Percentiles rank a stretch among this genome's conserved stretches.
Conservation (phyloP, 495 filamentous ascomycete genomes). For the Penicillium manginii region DNA sequence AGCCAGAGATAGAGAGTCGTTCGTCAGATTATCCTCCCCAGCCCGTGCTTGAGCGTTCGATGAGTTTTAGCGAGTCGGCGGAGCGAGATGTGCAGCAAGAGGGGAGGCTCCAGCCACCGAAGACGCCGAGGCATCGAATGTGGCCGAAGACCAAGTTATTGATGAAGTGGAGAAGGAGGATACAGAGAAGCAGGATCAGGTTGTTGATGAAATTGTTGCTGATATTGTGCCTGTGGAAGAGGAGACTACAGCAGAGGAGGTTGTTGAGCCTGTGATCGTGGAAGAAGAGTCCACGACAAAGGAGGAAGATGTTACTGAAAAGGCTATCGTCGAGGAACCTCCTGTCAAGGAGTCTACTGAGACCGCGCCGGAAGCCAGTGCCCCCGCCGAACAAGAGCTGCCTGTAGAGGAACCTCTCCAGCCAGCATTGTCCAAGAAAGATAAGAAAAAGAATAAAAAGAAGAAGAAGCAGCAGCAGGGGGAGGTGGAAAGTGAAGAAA, state of each 20-base stretch:
- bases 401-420: conserved; percentile 7
- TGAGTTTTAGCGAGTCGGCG: conserved; percentile 27
- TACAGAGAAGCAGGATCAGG: conserved; percentile 7
- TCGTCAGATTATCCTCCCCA: conserved; percentile 43
- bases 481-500: conserved; percentile 8
- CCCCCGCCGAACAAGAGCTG: conserved; percentile 5
- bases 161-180: conserved; percentile 8
- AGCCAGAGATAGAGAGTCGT: conserved; percentile 39
- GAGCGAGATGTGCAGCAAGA: conserved; percentile 19
- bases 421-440: conserved; percentile 19
- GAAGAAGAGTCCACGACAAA: conserved; percentile 1
- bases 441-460: conserved; percentile 31
- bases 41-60: conserved; percentile 36
- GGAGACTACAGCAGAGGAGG: conserved; percentile 2
- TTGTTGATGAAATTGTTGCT: not conserved
- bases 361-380: conserved; percentile 7
- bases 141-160: not conserved
- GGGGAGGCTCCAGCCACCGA: conserved; percentile 7
- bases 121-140: conserved; percentile 3
- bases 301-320: not conserved
- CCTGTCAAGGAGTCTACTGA: conserved; percentile 11
- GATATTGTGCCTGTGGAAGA: not conserved
- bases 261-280: conserved; percentile 1
- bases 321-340: conserved; percentile 16
- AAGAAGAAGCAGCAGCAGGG: conserved; percentile 25